These are phyloP conservation scores for Malus orientalis DNA, from an alignment of 306 rosid genomes.

Conservation along the genomic window DNA sequence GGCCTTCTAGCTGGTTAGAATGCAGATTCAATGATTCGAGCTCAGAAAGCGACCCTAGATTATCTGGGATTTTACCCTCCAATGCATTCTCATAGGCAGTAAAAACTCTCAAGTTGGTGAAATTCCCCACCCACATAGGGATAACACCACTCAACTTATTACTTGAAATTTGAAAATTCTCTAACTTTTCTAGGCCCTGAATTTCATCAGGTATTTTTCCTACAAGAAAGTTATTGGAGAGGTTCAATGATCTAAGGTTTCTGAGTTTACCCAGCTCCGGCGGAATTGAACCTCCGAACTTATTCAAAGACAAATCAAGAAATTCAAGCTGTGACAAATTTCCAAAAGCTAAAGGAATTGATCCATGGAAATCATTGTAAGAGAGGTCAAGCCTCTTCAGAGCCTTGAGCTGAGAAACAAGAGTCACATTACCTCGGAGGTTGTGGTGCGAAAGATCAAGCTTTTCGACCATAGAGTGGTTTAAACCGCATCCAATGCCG, in stretches of 20 bases:
- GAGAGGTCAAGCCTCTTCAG: slow-evolving; percentile 87
- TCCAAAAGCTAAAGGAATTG: slow-evolving; percentile 61
- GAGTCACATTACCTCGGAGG: slow-evolving; percentile 77
- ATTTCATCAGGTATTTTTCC: slow-evolving; percentile 80
- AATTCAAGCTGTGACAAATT: slow-evolving; percentile 71
- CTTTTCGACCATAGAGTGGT: slow-evolving; percentile 59
- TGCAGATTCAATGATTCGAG: slow-evolving; percentile 86
- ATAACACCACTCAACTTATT: slow-evolving; percentile 73
- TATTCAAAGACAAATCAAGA: slow-evolving; percentile 77
- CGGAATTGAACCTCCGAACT: slow-evolving; percentile 78
- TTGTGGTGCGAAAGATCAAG: slow-evolving; percentile 69
- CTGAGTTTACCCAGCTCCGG: slow-evolving; percentile 57
- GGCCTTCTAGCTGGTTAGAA: slow-evolving; percentile 78
- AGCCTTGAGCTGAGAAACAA: slow-evolving; percentile 73
- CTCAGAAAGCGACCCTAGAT: slow-evolving; percentile 59
- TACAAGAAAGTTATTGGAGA: slow-evolving; percentile 68
- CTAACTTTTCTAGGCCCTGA: slow-evolving; percentile 47
- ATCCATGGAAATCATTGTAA: slow-evolving; percentile 63
- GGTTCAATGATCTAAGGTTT: slow-evolving; percentile 73
- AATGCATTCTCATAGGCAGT: slow-evolving; percentile 85
- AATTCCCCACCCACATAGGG: slow-evolving; percentile 80
- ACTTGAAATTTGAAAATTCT: slow-evolving; percentile 76
- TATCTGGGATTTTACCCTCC: slow-evolving; percentile 67
- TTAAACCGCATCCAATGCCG: slow-evolving; percentile 57
- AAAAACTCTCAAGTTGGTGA: slow-evolving; percentile 66